phyloP scores from a whole-genome alignment of 768 basidiomycete genomes.

The Agrocybe praecox region DNA sequence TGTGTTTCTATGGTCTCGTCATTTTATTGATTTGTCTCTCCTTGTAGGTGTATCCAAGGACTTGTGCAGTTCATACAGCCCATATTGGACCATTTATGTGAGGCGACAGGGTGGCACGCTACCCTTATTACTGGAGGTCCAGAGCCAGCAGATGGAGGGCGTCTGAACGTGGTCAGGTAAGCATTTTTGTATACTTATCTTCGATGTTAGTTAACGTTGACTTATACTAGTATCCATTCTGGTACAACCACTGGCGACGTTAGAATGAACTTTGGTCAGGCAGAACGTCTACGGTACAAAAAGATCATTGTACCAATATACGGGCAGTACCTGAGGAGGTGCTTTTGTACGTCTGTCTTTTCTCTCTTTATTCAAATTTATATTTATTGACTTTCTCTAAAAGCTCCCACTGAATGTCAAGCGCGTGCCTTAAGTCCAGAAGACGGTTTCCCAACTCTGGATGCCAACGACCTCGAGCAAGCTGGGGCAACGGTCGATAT shows the following conservation, averaged over 20 bases:
- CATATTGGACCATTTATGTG: neutral
- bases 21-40: neutral
- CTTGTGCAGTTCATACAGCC: neutral
- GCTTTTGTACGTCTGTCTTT: neutral
- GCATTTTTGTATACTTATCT: neutral
- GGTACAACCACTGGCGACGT: neutral
- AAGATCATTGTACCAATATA: neutral
- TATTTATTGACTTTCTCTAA: too few relatives aligned
- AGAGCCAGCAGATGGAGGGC: neutral
- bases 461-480: neutral
- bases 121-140: constrained; percentile 4
- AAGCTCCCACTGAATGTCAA: neutral
- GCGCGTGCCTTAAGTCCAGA: neutral
- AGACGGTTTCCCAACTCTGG: neutral
- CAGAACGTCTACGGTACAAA: neutral
- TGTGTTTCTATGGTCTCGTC: neutral
- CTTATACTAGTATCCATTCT: constrained; percentile 4
- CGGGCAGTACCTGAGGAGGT: neutral
- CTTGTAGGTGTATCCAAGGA: neutral
- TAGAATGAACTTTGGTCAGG: constrained; percentile 4
- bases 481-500: neutral
- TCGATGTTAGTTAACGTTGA: neutral
- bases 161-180: neutral
- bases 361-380: neutral
- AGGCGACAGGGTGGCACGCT: neutral